Conservation (phyloP, 2,329 filamentous ascomycete species). For the Mariannaea sp. region DNA sequence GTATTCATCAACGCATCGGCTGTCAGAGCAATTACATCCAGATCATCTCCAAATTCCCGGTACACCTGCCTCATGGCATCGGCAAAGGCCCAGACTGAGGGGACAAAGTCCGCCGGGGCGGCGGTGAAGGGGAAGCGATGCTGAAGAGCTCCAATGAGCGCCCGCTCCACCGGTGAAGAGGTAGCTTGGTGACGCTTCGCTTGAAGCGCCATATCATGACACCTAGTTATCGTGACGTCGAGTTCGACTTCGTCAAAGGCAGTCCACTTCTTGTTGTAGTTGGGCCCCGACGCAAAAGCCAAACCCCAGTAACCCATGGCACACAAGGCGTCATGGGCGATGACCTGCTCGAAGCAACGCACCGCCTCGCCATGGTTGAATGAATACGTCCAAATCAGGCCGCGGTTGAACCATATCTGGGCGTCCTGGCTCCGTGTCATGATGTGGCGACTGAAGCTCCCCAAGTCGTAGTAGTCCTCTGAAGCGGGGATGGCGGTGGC, state of each 20-base stretch:
- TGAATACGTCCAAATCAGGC: slow-evolving; percentile 61
- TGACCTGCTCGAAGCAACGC: slow-evolving; percentile 53
- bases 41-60: slow-evolving; percentile 45
- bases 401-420: slow-evolving; percentile 68
- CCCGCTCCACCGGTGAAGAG: slow-evolving; percentile 52
- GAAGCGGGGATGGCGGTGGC: background rate
- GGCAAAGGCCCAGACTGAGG: slow-evolving; percentile 43
- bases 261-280: slow-evolving; percentile 45
- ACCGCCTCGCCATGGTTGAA: slow-evolving; percentile 65
- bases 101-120: slow-evolving; percentile 47
- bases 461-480: slow-evolving; percentile 20
- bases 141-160: slow-evolving; percentile 65
- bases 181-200: background rate
- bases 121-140: slow-evolving; percentile 60
- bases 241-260: slow-evolving; percentile 29
- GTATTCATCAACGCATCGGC: slow-evolving; percentile 55
- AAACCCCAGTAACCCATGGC: slow-evolving; percentile 56
- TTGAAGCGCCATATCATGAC: background rate
- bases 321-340: slow-evolving; percentile 44
- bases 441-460: slow-evolving; percentile 14
- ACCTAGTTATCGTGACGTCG: background rate
- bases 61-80: slow-evolving; percentile 48
- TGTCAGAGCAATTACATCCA: slow-evolving; percentile 45
- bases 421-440: slow-evolving; percentile 10
- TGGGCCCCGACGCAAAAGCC: slow-evolving; percentile 62